Evolutionary conservation across 73 alveolate species (phyloP).

Genomic region (Strombidium stylifer): DNA sequence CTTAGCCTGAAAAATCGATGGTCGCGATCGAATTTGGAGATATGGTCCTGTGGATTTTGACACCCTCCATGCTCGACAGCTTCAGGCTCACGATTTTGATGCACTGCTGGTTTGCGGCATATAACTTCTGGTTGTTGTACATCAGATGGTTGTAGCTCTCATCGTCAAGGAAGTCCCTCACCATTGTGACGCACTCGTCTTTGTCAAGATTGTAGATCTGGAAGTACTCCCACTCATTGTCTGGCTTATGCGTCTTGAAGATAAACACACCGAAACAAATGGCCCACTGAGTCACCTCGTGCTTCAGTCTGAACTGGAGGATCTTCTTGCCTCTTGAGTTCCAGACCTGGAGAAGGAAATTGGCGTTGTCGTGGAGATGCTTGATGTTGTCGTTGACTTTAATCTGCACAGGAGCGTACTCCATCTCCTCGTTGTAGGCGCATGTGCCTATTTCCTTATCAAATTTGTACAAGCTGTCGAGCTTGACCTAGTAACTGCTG

Average conservation of each 20-base stretch:
- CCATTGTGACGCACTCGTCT: neutral
- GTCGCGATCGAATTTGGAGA: too few relatives aligned
- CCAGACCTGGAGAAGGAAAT: constrained; percentile 33
- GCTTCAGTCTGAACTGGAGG: neutral
- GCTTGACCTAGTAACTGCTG: too few relatives aligned
- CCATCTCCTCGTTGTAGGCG: constrained; percentile 20
- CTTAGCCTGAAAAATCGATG: too few relatives aligned
- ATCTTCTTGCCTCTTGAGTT: neutral
- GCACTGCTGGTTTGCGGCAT: neutral
- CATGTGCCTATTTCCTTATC: constrained; percentile 25
- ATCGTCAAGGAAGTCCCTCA: constrained; percentile 2
- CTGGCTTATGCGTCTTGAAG: constrained; percentile 14
- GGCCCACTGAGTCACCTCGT: neutral
- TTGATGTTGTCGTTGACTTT: constrained; percentile 12
- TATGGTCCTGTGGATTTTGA: too few relatives aligned
- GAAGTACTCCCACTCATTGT: constrained; percentile 19
- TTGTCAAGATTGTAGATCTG: constrained; percentile 11
- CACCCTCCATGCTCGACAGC: too few relatives aligned
- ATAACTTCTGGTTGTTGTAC: neutral
- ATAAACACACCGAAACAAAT: neutral
- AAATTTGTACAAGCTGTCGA: too few relatives aligned
- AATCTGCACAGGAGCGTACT: constrained; percentile 20
- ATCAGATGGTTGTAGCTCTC: neutral
- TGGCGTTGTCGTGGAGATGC: constrained; percentile 8
- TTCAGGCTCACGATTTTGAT: too few relatives aligned